Evolutionary conservation across 805 yeast genomes (phyloP), one percentile per base, ranked within the genome.

Genomic region (Kluyveromyces siamensis): DNA sequence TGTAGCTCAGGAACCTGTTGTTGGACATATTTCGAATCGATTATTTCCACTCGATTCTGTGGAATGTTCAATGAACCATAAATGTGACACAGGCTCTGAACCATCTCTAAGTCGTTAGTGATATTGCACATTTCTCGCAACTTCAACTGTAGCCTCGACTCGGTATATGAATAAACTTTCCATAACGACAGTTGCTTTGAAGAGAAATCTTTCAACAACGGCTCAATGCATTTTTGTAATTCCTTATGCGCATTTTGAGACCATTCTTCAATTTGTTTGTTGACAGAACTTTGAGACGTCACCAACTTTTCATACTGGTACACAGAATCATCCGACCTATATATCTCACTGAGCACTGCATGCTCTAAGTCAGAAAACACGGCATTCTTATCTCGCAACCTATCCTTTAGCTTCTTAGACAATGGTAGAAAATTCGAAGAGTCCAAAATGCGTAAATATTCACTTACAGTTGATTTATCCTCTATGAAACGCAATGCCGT

Each of bases 111-210:
- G 6, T 59, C 46, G 16, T 49, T 39, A 6, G 53, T 61, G 2
- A 55, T 46, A 21, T 59, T 52, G 11, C 66, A 50, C 61, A 65
- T 55, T 36, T 58, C 56, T 16, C 59, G 54, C 2, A 67, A 41
- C 17, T 58, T 54, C 41, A 53, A 53, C 40, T 60, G 60, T 17
- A 66, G 50, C 40, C 59, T 63, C 49, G 54, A 49, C 39, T 66
- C 69, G 19, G 62, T 61, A 39, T 61, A 57, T 10, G 59, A 52
- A 52, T 66, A 66, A 14, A 67, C 45, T 52, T 57, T 65, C 65
- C 64, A 61, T 56, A 68, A 55, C 4, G 66, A 54, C 9, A 67
- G 50, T 17, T 66, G 61, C 8, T 50, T 54, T 14, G 50, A 50
- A 17, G 60, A 63, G 41, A 53, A 67, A 2, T 52, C 37, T 5